These are phyloP conservation scores for Peribolospora baueri DNA, from an alignment of 768 basidiomycete species.

Conservation along the genomic window DNA sequence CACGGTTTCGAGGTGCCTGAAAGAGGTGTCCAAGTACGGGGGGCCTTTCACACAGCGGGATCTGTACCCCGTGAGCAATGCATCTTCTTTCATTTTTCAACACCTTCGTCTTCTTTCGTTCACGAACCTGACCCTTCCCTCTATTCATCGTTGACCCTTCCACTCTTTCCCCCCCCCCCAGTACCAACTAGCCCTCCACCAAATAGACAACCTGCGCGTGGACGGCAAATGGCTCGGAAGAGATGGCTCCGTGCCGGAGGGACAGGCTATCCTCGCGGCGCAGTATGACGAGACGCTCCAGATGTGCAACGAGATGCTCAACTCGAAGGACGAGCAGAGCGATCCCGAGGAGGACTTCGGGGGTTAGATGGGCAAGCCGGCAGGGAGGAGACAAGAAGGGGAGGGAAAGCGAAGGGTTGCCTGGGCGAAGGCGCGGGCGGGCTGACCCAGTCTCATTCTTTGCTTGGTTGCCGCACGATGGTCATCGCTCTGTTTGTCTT, in stretches of 20 bases:
- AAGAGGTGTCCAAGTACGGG: conserved; percentile 84
- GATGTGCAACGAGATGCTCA: neutral
- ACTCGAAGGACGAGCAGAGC: too few species aligned
- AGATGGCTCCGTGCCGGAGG: conserved; percentile 60
- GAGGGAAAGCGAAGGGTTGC: too few species aligned
- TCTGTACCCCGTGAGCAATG: conserved; percentile 52
- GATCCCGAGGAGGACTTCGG: too few species aligned
- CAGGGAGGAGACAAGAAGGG: too few species aligned
- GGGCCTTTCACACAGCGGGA: conserved; percentile 79
- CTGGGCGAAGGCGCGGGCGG: too few species aligned
- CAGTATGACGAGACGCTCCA: conserved; percentile 8
- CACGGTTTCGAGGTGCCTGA: conserved; percentile 87
- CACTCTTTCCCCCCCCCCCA: conserved; percentile 15
- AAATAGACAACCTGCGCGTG: conserved; percentile 76
- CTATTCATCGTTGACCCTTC: neutral
- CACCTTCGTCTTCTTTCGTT: neutral
- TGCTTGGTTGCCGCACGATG: too few species aligned
- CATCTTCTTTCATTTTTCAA: conserved; percentile 4
- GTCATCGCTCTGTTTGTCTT: too few species aligned
- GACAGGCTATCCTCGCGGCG: conserved; percentile 8
- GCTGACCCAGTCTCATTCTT: too few species aligned
- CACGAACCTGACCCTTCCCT: neutral
- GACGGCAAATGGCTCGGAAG: conserved; percentile 80
- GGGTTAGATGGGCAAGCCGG: too few species aligned
- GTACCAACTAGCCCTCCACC: conserved; percentile 85